phyloP scores from a whole-genome alignment of 306 rosid species.

The Amphicarpaea edgeworthii region DNA sequence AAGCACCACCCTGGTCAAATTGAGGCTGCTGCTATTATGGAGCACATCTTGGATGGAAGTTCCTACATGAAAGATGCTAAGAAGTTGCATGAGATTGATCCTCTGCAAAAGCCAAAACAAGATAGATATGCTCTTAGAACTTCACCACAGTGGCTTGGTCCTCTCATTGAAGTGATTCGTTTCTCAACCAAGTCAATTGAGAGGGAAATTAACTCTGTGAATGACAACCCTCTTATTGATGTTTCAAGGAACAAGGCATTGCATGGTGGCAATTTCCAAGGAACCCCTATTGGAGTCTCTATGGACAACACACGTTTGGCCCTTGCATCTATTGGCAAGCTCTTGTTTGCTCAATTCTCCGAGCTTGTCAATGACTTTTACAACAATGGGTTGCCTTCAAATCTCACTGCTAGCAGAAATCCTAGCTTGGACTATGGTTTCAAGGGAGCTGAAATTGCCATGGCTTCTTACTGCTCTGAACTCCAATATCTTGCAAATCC shows the following conservation, averaged over 20 bases:
- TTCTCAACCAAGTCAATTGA: constrained; percentile 86
- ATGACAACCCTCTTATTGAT: constrained; percentile 91
- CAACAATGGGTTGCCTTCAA: constrained; percentile 90
- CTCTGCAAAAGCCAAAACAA: constrained; percentile 86
- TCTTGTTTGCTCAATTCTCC: constrained; percentile 87
- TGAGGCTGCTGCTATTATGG: constrained; percentile 98
- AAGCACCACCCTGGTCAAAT: constrained; percentile 98
- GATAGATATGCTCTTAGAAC: constrained; percentile 91
- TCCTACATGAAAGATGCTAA: constrained; percentile 76
- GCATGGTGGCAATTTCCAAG: constrained; percentile 95
- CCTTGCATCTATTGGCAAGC: constrained; percentile 84
- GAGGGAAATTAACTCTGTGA: constrained; percentile 90
- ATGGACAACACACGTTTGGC: constrained; percentile 97
- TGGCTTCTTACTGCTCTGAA: constrained; percentile 64
- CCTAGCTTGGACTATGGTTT: constrained; percentile 93
- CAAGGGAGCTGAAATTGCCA: constrained; percentile 76
- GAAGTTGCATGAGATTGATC: constrained; percentile 78
- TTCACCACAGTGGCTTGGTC: constrained; percentile 98
- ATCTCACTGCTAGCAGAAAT: constrained; percentile 75
- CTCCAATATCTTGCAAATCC: constrained; percentile 61
- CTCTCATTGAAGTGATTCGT: constrained; percentile 79
- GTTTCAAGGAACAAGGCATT: constrained; percentile 91
- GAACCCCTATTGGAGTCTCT: constrained; percentile 94
- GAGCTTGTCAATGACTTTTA: constrained; percentile 89
- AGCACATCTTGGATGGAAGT: constrained; percentile 89